Base-by-base conservation (phyloP, 73 alveolate genomes). In the Paramecium primaurelia region DNA sequence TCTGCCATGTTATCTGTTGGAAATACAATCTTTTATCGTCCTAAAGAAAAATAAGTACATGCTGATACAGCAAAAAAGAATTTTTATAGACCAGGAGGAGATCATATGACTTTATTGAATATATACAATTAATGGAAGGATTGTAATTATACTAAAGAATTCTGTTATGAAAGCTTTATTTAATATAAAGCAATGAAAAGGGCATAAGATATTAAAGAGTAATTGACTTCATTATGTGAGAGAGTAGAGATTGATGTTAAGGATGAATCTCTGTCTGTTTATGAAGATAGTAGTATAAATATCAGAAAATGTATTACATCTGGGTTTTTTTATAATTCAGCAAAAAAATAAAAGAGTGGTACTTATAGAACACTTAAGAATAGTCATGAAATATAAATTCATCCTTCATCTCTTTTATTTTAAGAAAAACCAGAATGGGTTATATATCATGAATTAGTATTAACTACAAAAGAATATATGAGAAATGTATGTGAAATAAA, bases 51-150 rank as follows among this genome's bases (percentile, higher is more conserved):
- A 77, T 97, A 95, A 58, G 86, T 96, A 64, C 99, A 98, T 93
- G 99, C 99, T 47, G 99, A 99, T 93, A 97, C 98, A 89, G 98
- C 99, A 8, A 96, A 97, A 64, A 96, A 97, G 97, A 97, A 95
- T 93, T 99, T 99, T 93, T 96, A 92, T 83, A 92, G 98, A 83
- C 98, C 99, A 45, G 99, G 99, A 4, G 99, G 99, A 28, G 99
- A 99, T 91, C 99, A 99, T 95, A 93, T 98, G 92, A 95, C 99
- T n/a, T 93, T 99, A 64, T 95, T 99, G 59, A 97, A 97, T 86
- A 99, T 99, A 12, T 99, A 96, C 96, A 96, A 98, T 84, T 97
- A 97, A 95, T 99, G 99, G 99, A 99, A 98, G 92, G 99, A 99
- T 58, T 96, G 99, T 11, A 98, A 97, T 91, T 98, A 51, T 94